Conservation (phyloP, 1,284 basidiomycete genomes). For the Albatrellus sp. region DNA sequence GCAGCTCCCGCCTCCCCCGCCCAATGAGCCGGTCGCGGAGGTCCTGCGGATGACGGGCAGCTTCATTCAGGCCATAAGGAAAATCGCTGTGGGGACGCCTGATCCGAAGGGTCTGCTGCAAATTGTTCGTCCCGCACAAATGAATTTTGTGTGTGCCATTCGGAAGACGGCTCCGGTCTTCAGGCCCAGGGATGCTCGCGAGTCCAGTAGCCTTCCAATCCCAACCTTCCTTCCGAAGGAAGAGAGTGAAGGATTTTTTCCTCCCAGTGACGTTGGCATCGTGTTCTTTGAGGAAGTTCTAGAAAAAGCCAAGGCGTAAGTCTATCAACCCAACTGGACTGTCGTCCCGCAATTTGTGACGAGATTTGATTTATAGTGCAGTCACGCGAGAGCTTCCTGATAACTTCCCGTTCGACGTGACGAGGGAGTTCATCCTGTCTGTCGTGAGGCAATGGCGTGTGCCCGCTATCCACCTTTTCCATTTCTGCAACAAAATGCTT, state of each 20-base stretch:
- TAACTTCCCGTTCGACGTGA: slow-evolving; percentile 51
- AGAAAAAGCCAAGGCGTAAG: slow-evolving; percentile 33
- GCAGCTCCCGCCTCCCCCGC: slow-evolving; percentile 38
- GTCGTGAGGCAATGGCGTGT: slow-evolving; percentile 35
- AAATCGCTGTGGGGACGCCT: slow-evolving; percentile 39
- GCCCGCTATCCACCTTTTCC: slow-evolving; percentile 38
- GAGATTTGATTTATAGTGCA: slow-evolving; percentile 26
- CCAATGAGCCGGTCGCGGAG: slow-evolving; percentile 41
- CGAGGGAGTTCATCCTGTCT: slow-evolving; percentile 31
- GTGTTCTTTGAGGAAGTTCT: slow-evolving; percentile 52
- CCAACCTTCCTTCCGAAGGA: slow-evolving; percentile 32
- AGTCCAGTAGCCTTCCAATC: slow-evolving; percentile 6
- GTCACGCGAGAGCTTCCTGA: slow-evolving; percentile 58
- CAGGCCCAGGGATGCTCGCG: slow-evolving; percentile 19
- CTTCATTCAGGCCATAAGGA: slow-evolving; percentile 33
- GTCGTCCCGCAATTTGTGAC: background rate
- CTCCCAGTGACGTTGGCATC: slow-evolving; percentile 6
- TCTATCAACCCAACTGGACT: background rate
- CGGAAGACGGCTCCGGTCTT: slow-evolving; percentile 40
- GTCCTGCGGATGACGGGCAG: slow-evolving; percentile 32
- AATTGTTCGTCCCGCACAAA: slow-evolving; percentile 34
- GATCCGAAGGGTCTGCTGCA: slow-evolving; percentile 39
- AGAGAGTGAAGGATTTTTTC: slow-evolving; percentile 6
- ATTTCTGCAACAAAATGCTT: slow-evolving; percentile 27
- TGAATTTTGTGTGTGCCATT: slow-evolving; percentile 33